phyloP scores from a whole-genome alignment of 1,139 yeast species.

The Wickerhamiella pararugosa region DNA sequence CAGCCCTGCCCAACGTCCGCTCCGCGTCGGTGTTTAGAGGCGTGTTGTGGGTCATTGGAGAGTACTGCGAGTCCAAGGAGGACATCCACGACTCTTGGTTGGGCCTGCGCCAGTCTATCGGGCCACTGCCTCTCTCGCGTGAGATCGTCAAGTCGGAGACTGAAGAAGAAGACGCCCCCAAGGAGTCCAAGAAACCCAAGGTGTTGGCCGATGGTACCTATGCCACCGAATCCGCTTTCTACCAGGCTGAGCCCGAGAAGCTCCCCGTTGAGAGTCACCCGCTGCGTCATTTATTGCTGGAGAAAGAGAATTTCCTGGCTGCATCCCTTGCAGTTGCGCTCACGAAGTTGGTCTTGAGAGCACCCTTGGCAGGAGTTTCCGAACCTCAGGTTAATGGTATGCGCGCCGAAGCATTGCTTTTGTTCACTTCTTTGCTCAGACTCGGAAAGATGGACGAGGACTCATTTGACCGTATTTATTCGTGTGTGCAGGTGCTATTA shows the following conservation, averaged over 20 bases:
- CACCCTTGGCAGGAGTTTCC: slow-evolving; percentile 33
- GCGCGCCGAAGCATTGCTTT: slow-evolving; percentile 87
- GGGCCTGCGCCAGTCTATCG: slow-evolving; percentile 66
- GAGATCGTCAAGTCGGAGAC: slow-evolving; percentile 34
- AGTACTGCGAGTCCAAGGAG: slow-evolving; percentile 58
- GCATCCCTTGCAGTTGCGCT: slow-evolving; percentile 80
- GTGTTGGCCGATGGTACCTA: slow-evolving; percentile 96
- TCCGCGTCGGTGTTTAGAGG: slow-evolving; percentile 90
- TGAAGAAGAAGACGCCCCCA: slow-evolving; percentile 23
- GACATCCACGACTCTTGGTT: slow-evolving; percentile 81
- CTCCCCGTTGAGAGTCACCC: slow-evolving; percentile 37
- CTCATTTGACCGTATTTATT: slow-evolving; percentile 77
- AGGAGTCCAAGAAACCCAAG: slow-evolving; percentile 39
- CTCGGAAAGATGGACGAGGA: slow-evolving; percentile 87
- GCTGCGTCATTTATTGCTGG: slow-evolving; percentile 63
- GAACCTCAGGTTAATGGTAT: slow-evolving; percentile 59
- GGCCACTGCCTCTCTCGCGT: slow-evolving; percentile 73
- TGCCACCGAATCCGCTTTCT: slow-evolving; percentile 86
- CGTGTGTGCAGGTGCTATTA: slow-evolving; percentile 65
- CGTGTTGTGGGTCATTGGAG: slow-evolving; percentile 92
- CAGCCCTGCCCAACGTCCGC: slow-evolving; percentile 49
- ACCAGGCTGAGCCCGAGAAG: slow-evolving; percentile 22
- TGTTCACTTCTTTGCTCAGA: slow-evolving; percentile 81
- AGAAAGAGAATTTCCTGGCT: slow-evolving; percentile 84
- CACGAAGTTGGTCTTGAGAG: slow-evolving; percentile 74